Conservation (phyloP, 2,329 filamentous ascomycete species). For the Penicillium sp. region DNA sequence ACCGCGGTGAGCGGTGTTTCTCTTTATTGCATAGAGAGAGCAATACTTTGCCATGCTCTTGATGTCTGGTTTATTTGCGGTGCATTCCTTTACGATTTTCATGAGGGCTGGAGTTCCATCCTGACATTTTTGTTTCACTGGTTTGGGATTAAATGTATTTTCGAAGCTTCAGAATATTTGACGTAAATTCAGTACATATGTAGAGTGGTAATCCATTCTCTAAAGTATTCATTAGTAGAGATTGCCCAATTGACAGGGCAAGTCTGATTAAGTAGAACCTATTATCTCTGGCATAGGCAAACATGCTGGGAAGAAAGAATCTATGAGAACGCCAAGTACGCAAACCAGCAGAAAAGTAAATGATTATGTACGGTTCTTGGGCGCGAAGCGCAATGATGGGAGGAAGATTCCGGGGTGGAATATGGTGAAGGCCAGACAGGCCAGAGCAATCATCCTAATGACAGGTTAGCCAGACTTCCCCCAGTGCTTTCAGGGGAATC, state of each 20-base stretch:
- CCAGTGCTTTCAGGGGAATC: neutral
- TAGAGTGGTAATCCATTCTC: neutral
- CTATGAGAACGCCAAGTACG: neutral
- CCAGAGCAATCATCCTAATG: slow-evolving; percentile 47
- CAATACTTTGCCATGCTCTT: slow-evolving; percentile 6
- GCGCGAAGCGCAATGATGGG: slow-evolving; percentile 30
- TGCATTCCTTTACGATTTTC: slow-evolving; percentile 8
- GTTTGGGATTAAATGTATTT: neutral
- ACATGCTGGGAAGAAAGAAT: neutral
- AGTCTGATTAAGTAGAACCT: neutral
- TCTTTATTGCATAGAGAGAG: slow-evolving; percentile 15
- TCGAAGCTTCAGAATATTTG: neutral
- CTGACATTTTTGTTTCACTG: neutral
- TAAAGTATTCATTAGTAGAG: neutral
- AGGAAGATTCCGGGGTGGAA: slow-evolving; percentile 49
- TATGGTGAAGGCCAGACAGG: slow-evolving; percentile 41
- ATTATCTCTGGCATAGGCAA: neutral
- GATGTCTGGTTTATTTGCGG: neutral
- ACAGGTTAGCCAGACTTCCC: slow-evolving; percentile 1
- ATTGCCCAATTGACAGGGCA: neutral
- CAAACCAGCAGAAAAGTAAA: neutral
- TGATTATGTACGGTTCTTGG: slow-evolving; percentile 20
- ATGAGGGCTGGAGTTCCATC: slow-evolving; percentile 10
- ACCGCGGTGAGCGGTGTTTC: neutral
- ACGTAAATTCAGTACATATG: neutral